A percentile compares a stretch with the other conserved stretches of the same genome.
phyloP scores from a whole-genome alignment of 192 early-diverging fungal species.

The Nowakowskiella sp. region DNA sequence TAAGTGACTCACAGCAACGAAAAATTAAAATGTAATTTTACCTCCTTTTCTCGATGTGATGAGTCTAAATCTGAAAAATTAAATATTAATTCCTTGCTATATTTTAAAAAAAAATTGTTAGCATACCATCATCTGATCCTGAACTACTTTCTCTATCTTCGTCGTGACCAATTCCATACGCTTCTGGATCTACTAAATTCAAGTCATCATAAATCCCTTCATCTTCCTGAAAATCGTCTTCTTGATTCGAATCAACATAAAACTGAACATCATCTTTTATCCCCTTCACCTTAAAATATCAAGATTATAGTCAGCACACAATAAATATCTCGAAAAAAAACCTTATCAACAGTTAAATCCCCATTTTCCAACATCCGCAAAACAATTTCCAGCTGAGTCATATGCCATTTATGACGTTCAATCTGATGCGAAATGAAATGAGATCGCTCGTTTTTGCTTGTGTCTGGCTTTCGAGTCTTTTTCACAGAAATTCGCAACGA shows the following conservation, averaged over 20 bases:
- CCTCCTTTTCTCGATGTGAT: too few species aligned
- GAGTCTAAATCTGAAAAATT: too few species aligned
- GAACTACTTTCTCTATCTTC: conserved; percentile 42
- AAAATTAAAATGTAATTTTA: too few species aligned
- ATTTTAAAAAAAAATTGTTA: too few species aligned
- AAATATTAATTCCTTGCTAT: too few species aligned
- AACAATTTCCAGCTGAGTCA: conserved; percentile 82
- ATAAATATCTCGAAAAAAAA: conserved; percentile 12
- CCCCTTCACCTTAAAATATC: conserved; percentile 45
- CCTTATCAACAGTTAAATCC: conserved; percentile 76
- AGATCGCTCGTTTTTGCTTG: conserved; percentile 65
- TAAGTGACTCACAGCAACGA: too few species aligned
- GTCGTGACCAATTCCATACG: conserved; percentile 67
- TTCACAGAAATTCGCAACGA: conserved; percentile 47
- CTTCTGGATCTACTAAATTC: conserved; percentile 86
- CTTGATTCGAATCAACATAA: conserved; percentile 86
- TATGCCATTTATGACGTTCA: conserved; percentile 89
- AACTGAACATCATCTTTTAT: conserved; percentile 89
- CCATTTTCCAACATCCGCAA: conserved; percentile 90
- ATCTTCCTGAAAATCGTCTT: conserved; percentile 88
- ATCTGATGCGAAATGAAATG: conserved; percentile 62
- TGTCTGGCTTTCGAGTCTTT: conserved; percentile 76
- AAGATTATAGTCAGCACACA: conserved; percentile 16
- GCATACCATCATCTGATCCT: conserved; percentile 11
- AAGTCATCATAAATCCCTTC: conserved; percentile 90